Evolutionary conservation across 257 asterid species (phyloP).

Genomic region (Ilex asprella): DNA sequence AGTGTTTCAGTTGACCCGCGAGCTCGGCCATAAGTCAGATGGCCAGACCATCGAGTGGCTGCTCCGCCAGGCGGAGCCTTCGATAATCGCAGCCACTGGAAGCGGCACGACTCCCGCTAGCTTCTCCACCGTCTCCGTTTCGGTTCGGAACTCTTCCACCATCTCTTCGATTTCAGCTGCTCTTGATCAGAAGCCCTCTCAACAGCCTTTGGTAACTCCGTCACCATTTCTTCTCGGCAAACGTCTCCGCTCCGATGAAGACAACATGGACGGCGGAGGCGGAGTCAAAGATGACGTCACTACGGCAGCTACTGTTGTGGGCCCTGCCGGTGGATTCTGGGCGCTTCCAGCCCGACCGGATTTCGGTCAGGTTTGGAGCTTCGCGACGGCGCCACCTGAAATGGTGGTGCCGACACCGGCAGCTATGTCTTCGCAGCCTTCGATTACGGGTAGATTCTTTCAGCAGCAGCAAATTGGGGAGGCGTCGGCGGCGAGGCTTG

Average conservation of each 20-base stretch:
- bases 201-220: constrained; percentile 48
- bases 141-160: constrained; percentile 22
- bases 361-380: constrained; percentile 93
- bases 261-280: constrained; percentile 14
- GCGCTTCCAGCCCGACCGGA: constrained; percentile 79
- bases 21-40: constrained; percentile 93
- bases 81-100: constrained; percentile 93
- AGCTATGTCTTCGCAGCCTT: constrained; percentile 29
- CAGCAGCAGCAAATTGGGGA: constrained; percentile 82
- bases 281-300: constrained; percentile 48
- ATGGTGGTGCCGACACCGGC: constrained; percentile 46
- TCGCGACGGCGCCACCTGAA: constrained; percentile 56
- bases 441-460: constrained; percentile 52
- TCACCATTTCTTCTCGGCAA: constrained; percentile 88
- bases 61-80: constrained; percentile 95
- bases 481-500: constrained; percentile 95
- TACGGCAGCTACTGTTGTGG: constrained; percentile 25
- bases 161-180: constrained; percentile 21
- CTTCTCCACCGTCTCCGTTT: constrained; percentile 54
- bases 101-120: constrained; percentile 90
- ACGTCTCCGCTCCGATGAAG: constrained; percentile 66
- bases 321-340: constrained; percentile 70
- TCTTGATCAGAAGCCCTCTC: constrained; percentile 59
- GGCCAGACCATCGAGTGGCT: constrained; percentile 98
- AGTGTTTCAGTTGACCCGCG: constrained; percentile 91